Conservation (phyloP, 106 monocot genomes). For the Dioscorea dumetorum region DNA sequence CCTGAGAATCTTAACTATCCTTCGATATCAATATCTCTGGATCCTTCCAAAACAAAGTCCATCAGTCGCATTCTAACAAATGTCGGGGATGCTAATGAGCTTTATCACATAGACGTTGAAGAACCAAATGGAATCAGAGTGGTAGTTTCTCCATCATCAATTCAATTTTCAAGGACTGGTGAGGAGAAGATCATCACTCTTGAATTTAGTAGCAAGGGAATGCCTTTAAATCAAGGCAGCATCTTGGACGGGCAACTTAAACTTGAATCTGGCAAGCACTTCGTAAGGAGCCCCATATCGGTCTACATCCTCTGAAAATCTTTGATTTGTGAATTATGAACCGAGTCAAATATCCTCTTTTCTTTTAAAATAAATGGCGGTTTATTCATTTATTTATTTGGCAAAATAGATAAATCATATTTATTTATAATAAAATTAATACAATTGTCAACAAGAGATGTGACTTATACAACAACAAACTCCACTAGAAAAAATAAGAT, state of each 20-base stretch:
- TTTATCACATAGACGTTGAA: neutral
- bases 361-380: too few relatives aligned
- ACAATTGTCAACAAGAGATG: too few relatives aligned
- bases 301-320: neutral
- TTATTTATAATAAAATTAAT: too few relatives aligned
- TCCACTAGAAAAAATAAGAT: too few relatives aligned
- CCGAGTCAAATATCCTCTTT: too few relatives aligned
- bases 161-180: slow-evolving; percentile 4
- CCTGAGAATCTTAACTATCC: slow-evolving; percentile 37
- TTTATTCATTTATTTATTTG: too few relatives aligned
- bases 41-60: neutral
- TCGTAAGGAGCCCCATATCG: slow-evolving; percentile 1
- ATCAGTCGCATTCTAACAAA: slow-evolving; percentile 17
- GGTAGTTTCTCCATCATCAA: slow-evolving; percentile 1
- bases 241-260: slow-evolving; percentile 8
- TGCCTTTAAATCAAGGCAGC: neutral
- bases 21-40: slow-evolving; percentile 11
- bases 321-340: too few relatives aligned
- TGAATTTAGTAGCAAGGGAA: neutral
- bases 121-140: slow-evolving; percentile 15
- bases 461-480: too few relatives aligned
- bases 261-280: slow-evolving; percentile 12
- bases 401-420: too few relatives aligned
- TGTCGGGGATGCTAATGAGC: slow-evolving; percentile 7
- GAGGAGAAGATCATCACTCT: slow-evolving; percentile 11